Base-by-base conservation (phyloP, 1,139 yeast genomes). In the Debaryomycetaceae sp. region DNA sequence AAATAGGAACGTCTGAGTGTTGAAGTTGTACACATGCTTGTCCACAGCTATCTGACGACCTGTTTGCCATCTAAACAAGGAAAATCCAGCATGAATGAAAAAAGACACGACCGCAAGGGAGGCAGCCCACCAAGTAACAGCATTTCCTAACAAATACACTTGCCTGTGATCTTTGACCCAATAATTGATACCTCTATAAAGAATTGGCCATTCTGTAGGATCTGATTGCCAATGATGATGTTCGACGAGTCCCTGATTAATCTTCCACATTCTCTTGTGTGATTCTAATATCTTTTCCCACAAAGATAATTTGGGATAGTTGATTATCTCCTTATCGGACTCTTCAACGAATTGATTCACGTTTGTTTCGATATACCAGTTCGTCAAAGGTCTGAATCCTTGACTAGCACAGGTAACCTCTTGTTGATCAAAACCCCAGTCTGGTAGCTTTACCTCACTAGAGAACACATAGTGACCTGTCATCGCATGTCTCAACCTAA, bases 401-500 rank as follows among this genome's bases (percentile, higher is more conserved):
- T 83, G 88, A 42, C 81, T 73, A 42, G 97, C 95, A 67, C 97
- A 81, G 8, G 97, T 84, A 41, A 95, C 99, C 68, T 95, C 99
- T 62, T 85, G 91, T 61, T 93, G 98, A 42, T 75, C 72, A 61
- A 84, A 86, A 2, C 86, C 99, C 99, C 99, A 95, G 7, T 88
- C 97, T 17, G 99, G 98, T 34, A 40, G 34, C 66, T 87, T 88
- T 42, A 81, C 84, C 50, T 80, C 83, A 61, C 88, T 90, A 24
- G 98, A 88, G 67, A 91, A 93, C 58, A 95, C 74, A 59, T 86
- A 84, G 68, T 96, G 83, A 43, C 97, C 97, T 35, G 93, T 78
- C 84, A 87, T 81, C 42, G 95, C 90, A 62, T 95, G 99, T 64
- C 81, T 83, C 53, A 95, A 78, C 68, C 95, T 80, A 76, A 95